These are phyloP conservation scores for Cryptococcus sp. DNA, from an alignment of 1,284 basidiomycete genomes.

Conservation along the genomic window DNA sequence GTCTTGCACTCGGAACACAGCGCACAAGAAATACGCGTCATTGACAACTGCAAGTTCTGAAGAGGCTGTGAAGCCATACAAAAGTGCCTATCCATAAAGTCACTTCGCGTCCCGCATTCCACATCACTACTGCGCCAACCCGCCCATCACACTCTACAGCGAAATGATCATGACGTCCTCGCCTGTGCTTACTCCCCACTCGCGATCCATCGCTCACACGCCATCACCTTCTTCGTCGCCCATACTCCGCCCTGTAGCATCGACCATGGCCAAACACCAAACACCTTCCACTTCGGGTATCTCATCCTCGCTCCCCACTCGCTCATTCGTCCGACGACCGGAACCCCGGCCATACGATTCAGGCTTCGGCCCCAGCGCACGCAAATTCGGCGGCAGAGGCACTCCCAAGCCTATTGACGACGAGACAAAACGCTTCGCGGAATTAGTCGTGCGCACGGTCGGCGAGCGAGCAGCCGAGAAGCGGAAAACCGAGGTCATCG, in stretches of 20 bases:
- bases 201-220: conserved; percentile 20
- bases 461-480: conserved; percentile 9
- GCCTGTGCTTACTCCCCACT: conserved; percentile 15
- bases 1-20: no score
- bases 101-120: no score
- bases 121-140: no score
- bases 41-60: no score
- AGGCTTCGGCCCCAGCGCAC: conserved; percentile 3
- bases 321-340: conserved; percentile 25
- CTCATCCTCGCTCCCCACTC: conserved; percentile 9
- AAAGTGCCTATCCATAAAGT: no score
- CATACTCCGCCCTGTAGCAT: conserved; percentile 16
- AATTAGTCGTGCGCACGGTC: conserved; percentile 22
- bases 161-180: conserved; percentile 24
- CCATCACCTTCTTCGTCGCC: conserved; percentile 20
- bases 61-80: no score
- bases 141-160: not conserved
- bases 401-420: conserved; percentile 18
- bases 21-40: no score
- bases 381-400: not conserved
- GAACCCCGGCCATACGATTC: conserved; percentile 23
- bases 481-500: conserved; percentile 16
- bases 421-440: conserved; percentile 28
- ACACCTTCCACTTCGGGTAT: not conserved
- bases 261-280: conserved; percentile 15